Percentiles rank a stretch among this genome's conserved stretches.
Conservation (phyloP, 1,284 basidiomycete species). For the Tylopilus orsonianus region DNA sequence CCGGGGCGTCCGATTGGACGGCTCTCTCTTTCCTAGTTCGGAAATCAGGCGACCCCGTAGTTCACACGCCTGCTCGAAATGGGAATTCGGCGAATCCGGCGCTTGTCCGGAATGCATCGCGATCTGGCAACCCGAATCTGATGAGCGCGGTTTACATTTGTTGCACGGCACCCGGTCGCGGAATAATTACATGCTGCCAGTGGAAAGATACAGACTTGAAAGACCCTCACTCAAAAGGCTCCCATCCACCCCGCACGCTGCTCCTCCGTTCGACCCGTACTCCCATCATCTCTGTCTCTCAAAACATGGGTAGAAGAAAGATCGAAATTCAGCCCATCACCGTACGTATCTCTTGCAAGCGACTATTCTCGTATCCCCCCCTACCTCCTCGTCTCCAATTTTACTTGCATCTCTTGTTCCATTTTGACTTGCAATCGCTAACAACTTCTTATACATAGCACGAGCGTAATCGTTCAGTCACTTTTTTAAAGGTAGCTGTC, state of each 20-base stretch:
- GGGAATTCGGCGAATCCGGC: constrained; percentile 24
- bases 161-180: constrained; percentile 39
- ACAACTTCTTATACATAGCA: constrained; percentile 54
- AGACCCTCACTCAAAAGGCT: constrained; percentile 34
- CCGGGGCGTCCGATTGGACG: constrained; percentile 6
- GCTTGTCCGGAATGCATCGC: constrained; percentile 23
- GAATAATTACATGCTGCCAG: constrained; percentile 38
- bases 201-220: constrained; percentile 37
- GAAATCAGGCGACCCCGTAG: constrained; percentile 4
- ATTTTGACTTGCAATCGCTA: constrained; percentile 31
- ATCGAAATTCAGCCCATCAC: constrained; percentile 88
- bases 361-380: constrained; percentile 30
- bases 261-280: constrained; percentile 21
- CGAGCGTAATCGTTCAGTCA: constrained; percentile 88
- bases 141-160: constrained; percentile 38
- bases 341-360: constrained; percentile 42
- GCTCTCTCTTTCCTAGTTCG: background rate
- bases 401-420: constrained; percentile 29
- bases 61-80: constrained; percentile 4
- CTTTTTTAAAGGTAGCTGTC: constrained; percentile 77
- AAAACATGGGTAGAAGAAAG: constrained; percentile 80
- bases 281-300: constrained; percentile 24
- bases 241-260: constrained; percentile 28
- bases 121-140: constrained; percentile 33
- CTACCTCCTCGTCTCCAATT: constrained; percentile 26